Evolutionary conservation across 2,329 filamentous ascomycete genomes (phyloP).

Genomic region (Paecilomyces sp.): DNA sequence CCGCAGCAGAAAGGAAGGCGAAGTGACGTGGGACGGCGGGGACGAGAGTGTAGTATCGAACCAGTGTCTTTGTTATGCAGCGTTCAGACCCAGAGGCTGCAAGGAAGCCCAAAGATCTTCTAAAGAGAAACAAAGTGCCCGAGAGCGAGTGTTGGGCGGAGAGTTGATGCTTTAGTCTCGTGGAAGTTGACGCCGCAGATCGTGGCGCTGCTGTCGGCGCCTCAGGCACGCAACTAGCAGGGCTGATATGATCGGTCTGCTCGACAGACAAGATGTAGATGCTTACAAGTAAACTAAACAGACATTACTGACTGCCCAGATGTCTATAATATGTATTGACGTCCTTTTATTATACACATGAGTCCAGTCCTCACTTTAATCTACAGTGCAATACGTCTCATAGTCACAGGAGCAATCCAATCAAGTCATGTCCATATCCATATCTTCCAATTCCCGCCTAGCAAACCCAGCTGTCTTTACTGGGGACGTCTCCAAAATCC

Average conservation of each 20-base stretch:
- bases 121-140: neutral
- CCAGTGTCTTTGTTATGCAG: neutral
- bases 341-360: neutral
- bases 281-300: neutral
- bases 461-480: neutral
- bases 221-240: neutral
- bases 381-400: neutral
- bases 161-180: neutral
- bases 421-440: neutral
- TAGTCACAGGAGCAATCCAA: neutral
- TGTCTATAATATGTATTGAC: neutral
- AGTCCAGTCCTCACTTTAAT: neutral
- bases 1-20: neutral
- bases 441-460: neutral
- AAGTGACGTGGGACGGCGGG: neutral
- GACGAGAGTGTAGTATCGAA: neutral
- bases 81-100: neutral
- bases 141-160: neutral
- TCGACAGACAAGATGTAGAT: neutral
- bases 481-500: constrained; percentile 23
- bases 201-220: neutral
- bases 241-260: neutral
- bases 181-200: no score
- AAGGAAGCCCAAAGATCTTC: neutral
- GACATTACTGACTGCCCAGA: neutral